These are phyloP conservation scores for Coprinopsis marcescibilis DNA, from an alignment of 768 basidiomycete species.

Conservation along the genomic window DNA sequence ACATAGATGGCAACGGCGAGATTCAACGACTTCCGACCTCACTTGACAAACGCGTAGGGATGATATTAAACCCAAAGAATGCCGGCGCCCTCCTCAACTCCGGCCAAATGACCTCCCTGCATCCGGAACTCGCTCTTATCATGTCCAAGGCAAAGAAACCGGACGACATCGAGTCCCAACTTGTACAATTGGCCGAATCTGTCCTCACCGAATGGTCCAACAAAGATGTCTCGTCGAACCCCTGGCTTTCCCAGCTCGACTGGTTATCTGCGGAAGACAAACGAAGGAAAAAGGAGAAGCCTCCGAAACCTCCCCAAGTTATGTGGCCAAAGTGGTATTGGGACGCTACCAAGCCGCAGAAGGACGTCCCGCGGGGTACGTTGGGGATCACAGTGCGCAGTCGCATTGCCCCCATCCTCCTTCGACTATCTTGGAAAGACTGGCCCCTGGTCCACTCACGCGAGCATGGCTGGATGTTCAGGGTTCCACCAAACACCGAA, in stretches of 20 bases:
- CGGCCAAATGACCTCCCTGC: conserved; percentile 34
- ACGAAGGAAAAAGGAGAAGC: conserved; percentile 30
- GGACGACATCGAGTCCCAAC: conserved; percentile 23
- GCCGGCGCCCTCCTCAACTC: conserved; percentile 38
- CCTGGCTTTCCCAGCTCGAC: conserved; percentile 62
- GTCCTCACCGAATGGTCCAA: conserved; percentile 20
- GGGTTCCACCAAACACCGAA: conserved; percentile 49
- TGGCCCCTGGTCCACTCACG: conserved; percentile 83
- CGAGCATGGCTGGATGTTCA: conserved; percentile 89
- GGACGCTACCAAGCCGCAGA: conserved; percentile 77
- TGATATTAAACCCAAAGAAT: conserved; percentile 42
- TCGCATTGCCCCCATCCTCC: conserved; percentile 75
- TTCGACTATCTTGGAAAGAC: conserved; percentile 83
- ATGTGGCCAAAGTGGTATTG: conserved; percentile 98
- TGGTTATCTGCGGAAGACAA: conserved; percentile 42
- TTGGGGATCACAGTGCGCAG: conserved; percentile 84
- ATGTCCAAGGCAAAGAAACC: conserved; percentile 40
- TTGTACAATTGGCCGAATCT: conserved; percentile 38
- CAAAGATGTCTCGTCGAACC: conserved; percentile 28
- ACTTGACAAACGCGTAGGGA: conserved; percentile 35
- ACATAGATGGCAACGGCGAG: conserved; percentile 27
- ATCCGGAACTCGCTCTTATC: conserved; percentile 38
- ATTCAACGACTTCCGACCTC: conserved; percentile 39
- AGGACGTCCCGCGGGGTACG: conserved; percentile 57
- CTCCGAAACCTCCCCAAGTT: conserved; percentile 40